phyloP scores from a whole-genome alignment of 106 monocot species.

The Dendrobium huoshanense region DNA sequence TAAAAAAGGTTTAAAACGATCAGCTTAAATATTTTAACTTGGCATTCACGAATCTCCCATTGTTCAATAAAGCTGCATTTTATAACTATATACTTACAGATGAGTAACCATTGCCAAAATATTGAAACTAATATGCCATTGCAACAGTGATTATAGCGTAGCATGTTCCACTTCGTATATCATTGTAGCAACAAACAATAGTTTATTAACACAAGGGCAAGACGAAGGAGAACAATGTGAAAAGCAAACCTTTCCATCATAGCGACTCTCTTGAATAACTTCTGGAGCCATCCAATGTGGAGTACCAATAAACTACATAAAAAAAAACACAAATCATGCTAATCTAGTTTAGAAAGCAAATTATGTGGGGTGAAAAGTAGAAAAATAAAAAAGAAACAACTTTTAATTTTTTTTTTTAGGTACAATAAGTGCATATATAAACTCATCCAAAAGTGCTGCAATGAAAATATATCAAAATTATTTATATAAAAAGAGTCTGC shows the following conservation, averaged over 20 bases:
- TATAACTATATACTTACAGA: background rate
- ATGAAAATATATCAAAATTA: too few relatives aligned
- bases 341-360: too few relatives aligned
- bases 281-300: slow-evolving; percentile 99
- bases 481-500: too few relatives aligned
- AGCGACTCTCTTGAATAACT: slow-evolving; percentile 99
- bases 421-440: too few relatives aligned
- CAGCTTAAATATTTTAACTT: background rate
- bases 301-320: slow-evolving; percentile 81
- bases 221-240: background rate
- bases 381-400: too few relatives aligned
- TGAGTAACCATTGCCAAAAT: background rate
- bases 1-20: background rate
- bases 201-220: background rate
- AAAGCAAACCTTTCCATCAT: slow-evolving; percentile 90
- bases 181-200: background rate
- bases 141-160: background rate
- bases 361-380: too few relatives aligned
- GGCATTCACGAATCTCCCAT: background rate
- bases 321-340: background rate
- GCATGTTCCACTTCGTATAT: background rate
- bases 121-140: background rate
- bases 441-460: too few relatives aligned
- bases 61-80: background rate
- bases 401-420: too few relatives aligned